These are phyloP conservation scores for Talaromyces sp. DNA, from an alignment of 2,329 filamentous ascomycete genomes.

Conservation along the genomic window DNA sequence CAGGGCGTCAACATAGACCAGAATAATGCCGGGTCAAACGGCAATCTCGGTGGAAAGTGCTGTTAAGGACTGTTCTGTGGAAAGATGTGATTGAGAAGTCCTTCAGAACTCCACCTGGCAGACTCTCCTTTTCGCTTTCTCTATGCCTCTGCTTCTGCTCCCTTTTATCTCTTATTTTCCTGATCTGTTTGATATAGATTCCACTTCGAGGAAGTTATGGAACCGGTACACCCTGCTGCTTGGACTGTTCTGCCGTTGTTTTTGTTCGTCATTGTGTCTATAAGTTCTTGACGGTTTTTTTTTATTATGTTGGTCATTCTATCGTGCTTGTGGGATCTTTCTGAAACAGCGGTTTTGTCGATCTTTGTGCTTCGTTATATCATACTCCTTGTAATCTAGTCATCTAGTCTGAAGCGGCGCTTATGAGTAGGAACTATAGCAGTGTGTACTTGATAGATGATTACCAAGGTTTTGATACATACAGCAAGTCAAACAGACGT, in stretches of 20 bases:
- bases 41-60: slow-evolving; percentile 62
- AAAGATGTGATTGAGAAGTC: not conserved
- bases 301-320: slow-evolving; percentile 15
- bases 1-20: slow-evolving; percentile 68
- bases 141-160: not conserved
- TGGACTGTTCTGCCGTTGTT: slow-evolving; percentile 19
- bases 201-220: slow-evolving; percentile 6
- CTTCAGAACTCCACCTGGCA: not conserved
- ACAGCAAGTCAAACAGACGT: not conserved
- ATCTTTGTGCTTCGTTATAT: not conserved
- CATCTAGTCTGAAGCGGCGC: slow-evolving; percentile 3
- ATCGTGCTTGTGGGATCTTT: slow-evolving; percentile 10
- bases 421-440: slow-evolving; percentile 1
- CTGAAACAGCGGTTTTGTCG: slow-evolving; percentile 3
- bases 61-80: slow-evolving; percentile 54
- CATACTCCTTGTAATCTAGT: slow-evolving; percentile 10
- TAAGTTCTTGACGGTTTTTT: slow-evolving; percentile 20
- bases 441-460: not conserved
- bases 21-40: slow-evolving; percentile 50
- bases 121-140: not conserved
- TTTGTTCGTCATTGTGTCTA: slow-evolving; percentile 23
- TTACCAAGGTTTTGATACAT: not conserved
- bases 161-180: not conserved
- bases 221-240: slow-evolving; percentile 10
- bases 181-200: slow-evolving; percentile 12